Conservation (phyloP, 169 alveolate species). For the Prorocentrum cordatum region DNA sequence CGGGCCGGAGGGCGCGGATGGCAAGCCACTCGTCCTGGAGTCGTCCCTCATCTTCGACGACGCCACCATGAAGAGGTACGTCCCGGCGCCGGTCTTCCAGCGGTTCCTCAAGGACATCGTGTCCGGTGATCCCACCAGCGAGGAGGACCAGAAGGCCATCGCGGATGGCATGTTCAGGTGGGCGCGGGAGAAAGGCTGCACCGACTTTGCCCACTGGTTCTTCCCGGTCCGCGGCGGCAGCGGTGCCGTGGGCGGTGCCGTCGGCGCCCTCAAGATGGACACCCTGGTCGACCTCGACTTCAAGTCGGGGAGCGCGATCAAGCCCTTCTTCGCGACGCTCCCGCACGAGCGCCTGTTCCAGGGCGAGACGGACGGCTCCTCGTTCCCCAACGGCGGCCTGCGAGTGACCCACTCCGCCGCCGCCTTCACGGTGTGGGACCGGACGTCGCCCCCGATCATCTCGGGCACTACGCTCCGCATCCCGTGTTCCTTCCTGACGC, state of each 20-base stretch:
- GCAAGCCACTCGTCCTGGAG: too few relatives aligned
- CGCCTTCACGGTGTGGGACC: constrained; percentile 66
- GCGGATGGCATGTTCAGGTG: constrained; percentile 5
- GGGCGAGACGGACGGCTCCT: constrained; percentile 59
- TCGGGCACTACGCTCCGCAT: not conserved
- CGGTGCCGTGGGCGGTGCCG: constrained; percentile 52
- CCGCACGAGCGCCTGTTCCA: not conserved
- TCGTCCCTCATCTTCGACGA: too few relatives aligned
- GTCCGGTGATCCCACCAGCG: not conserved
- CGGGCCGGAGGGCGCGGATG: too few relatives aligned
- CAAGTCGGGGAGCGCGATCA: too few relatives aligned
- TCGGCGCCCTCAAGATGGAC: constrained; percentile 62
- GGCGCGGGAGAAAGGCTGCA: constrained; percentile 44
- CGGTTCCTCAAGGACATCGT: not conserved
- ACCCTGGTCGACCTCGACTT: too few relatives aligned
- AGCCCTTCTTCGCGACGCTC: too few relatives aligned
- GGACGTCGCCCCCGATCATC: constrained; percentile 32
- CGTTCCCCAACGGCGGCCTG: constrained; percentile 64
- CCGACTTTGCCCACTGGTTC: constrained; percentile 57
- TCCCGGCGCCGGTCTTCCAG: too few relatives aligned
- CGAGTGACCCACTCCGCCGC: constrained; percentile 67
- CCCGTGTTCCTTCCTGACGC: constrained; percentile 17
- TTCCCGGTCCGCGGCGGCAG: constrained; percentile 62
- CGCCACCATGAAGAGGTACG: too few relatives aligned
- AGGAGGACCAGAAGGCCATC: constrained; percentile 9